A percentile compares a stretch with the other conserved stretches of the same genome.
Evolutionary conservation across 495 filamentous ascomycete species (phyloP).

Genomic region (Glarea lozoyensis): DNA sequence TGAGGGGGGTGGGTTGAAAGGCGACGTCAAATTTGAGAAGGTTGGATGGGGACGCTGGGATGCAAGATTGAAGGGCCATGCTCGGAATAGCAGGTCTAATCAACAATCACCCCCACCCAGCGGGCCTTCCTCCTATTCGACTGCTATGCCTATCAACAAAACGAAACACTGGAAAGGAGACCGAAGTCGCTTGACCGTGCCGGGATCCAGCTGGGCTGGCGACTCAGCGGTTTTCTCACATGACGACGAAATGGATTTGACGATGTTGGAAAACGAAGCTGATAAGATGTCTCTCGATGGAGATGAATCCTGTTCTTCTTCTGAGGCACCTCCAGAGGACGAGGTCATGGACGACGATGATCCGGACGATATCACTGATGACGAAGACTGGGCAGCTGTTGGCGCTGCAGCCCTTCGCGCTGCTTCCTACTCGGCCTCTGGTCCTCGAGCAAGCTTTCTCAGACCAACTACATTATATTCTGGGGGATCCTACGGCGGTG

Average conservation of each 20-base stretch:
- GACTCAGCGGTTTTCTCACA: slow-evolving; percentile 70
- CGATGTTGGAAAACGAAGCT: slow-evolving; percentile 76
- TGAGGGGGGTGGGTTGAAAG: slow-evolving; percentile 52
- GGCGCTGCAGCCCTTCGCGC: slow-evolving; percentile 78
- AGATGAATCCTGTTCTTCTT: slow-evolving; percentile 62
- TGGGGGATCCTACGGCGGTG: slow-evolving; percentile 23
- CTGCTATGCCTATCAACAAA: slow-evolving; percentile 58
- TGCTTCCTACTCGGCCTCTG: slow-evolving; percentile 44
- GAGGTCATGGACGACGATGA: slow-evolving; percentile 51
- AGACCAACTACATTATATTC: slow-evolving; percentile 36
- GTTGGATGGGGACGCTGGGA: slow-evolving; percentile 97
- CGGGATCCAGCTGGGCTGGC: slow-evolving; percentile 53
- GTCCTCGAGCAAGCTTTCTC: slow-evolving; percentile 26
- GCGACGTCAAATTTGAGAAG: slow-evolving; percentile 88
- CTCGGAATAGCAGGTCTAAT: slow-evolving; percentile 35
- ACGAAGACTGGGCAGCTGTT: slow-evolving; percentile 92
- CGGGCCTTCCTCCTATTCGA: slow-evolving; percentile 43
- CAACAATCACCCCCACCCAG: slow-evolving; percentile 37
- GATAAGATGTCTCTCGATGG: slow-evolving; percentile 94
- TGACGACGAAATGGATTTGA: slow-evolving; percentile 54
- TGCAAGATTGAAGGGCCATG: slow-evolving; percentile 60
- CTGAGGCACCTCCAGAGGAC: slow-evolving; percentile 60
- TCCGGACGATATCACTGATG: slow-evolving; percentile 84
- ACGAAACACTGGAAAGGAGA: slow-evolving; percentile 35
- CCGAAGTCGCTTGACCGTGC: slow-evolving; percentile 40